phyloP scores from a whole-genome alignment of 495 filamentous ascomycete species.

The Cudoniella acicularis region DNA sequence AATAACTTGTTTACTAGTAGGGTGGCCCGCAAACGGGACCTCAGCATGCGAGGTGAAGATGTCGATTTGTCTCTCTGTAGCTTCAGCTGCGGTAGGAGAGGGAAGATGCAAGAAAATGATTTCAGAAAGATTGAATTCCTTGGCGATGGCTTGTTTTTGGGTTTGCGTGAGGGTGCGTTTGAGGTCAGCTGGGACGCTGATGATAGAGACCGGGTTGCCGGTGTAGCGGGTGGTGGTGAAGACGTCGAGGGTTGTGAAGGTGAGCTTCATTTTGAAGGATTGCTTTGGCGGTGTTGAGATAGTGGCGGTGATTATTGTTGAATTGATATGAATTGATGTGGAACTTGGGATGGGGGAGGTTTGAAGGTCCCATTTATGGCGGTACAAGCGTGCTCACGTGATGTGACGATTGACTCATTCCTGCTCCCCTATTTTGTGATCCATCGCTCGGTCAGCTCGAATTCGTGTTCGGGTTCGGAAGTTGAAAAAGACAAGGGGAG shows the following conservation, averaged over 20 bases:
- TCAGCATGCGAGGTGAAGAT: slow-evolving; percentile 65
- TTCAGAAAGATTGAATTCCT: slow-evolving; percentile 84
- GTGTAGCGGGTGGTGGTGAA: slow-evolving; percentile 54
- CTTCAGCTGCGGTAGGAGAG: slow-evolving; percentile 7
- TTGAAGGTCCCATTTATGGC: no score
- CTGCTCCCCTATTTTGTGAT: not conserved
- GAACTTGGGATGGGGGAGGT: no score
- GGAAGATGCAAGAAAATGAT: slow-evolving; percentile 70
- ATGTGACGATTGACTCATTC: not conserved
- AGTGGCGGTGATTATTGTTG: no score
- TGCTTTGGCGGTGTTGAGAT: no score
- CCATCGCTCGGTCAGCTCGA: not conserved
- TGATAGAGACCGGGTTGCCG: slow-evolving; percentile 68
- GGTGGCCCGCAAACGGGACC: slow-evolving; percentile 75
- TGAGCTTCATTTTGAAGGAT: slow-evolving; percentile 31
- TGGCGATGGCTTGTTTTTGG: slow-evolving; percentile 61
- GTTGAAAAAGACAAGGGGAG: not conserved
- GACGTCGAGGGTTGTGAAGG: slow-evolving; percentile 63
- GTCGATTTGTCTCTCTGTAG: slow-evolving; percentile 48
- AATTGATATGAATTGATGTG: no score
- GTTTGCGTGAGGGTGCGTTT: slow-evolving; percentile 33
- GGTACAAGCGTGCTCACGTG: no score
- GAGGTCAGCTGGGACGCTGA: slow-evolving; percentile 41
- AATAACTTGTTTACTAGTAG: no score
- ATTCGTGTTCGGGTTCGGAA: not conserved